phyloP scores from a whole-genome alignment of 2,329 filamentous ascomycete genomes.

The Mollisia scopiformis region DNA sequence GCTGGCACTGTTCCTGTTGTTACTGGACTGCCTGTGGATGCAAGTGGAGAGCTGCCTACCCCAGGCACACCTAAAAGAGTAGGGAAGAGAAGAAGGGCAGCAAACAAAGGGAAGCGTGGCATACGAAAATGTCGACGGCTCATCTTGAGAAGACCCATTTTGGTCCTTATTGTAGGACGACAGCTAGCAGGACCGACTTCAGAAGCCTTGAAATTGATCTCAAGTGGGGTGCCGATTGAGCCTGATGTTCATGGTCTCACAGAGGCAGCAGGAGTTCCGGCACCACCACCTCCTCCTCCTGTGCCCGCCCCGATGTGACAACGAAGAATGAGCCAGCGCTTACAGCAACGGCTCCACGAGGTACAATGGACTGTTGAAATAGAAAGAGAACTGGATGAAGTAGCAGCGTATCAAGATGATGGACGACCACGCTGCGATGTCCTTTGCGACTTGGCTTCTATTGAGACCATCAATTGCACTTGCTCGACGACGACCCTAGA shows the following conservation, averaged over 20 bases:
- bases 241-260: background rate
- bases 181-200: conserved; percentile 28
- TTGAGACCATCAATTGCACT: too few species aligned
- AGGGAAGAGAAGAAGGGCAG: background rate
- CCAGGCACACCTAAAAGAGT: background rate
- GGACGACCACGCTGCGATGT: conserved; percentile 7
- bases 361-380: conserved; percentile 17
- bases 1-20: background rate
- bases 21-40: conserved; percentile 7
- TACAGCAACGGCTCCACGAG: conserved; percentile 15
- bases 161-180: conserved; percentile 30
- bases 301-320: conserved; percentile 15
- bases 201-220: conserved; percentile 21
- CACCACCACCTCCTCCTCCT: background rate
- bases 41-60: conserved; percentile 4
- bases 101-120: conserved; percentile 2
- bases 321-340: conserved; percentile 20
- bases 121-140: conserved; percentile 18
- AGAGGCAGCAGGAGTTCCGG: conserved; percentile 3
- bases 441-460: background rate
- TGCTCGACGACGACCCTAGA: background rate
- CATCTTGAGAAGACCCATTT: conserved; percentile 24
- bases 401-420: background rate
- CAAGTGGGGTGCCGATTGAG: conserved; percentile 17
- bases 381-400: conserved; percentile 20